phyloP scores from a whole-genome alignment of 1,284 basidiomycete genomes.

The Papiliotrema terrestris region DNA sequence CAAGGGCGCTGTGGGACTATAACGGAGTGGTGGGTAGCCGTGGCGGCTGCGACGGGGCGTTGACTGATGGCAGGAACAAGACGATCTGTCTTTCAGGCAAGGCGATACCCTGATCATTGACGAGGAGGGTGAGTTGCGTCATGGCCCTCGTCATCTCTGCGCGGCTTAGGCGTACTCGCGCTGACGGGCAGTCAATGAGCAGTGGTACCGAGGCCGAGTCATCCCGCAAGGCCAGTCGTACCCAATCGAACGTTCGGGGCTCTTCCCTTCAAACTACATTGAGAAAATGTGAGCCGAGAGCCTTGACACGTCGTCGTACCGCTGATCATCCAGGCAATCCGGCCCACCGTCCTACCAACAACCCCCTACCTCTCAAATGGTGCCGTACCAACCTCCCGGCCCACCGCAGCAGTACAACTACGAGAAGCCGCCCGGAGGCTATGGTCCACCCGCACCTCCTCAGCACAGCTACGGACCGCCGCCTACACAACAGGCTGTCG shows the following conservation, averaged over 20 bases:
- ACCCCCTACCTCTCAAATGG: slow-evolving; percentile 15
- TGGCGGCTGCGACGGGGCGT: not conserved
- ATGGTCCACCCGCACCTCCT: slow-evolving; percentile 15
- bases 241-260: slow-evolving; percentile 28
- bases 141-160: no score
- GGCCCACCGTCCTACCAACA: slow-evolving; percentile 9
- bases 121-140: slow-evolving; percentile 37
- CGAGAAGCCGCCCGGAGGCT: slow-evolving; percentile 3
- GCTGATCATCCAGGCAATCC: not conserved
- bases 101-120: slow-evolving; percentile 43
- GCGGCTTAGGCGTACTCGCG: not conserved
- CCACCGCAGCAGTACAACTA: not conserved
- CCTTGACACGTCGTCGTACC: not conserved
- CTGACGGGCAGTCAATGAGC: slow-evolving; percentile 33
- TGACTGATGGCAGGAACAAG: slow-evolving; percentile 22
- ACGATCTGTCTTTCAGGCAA: slow-evolving; percentile 39
- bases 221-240: slow-evolving; percentile 28
- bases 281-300: slow-evolving; percentile 44
- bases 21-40: slow-evolving; percentile 26
- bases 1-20: slow-evolving; percentile 45
- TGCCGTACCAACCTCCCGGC: slow-evolving; percentile 15
- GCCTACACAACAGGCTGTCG: slow-evolving; percentile 17
- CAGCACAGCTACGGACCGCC: slow-evolving; percentile 19
- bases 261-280: slow-evolving; percentile 45
- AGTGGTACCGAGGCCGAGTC: slow-evolving; percentile 43